Base-by-base conservation (phyloP, 2,329 filamentous ascomycete genomes). In the Penicillium corylophilum region DNA sequence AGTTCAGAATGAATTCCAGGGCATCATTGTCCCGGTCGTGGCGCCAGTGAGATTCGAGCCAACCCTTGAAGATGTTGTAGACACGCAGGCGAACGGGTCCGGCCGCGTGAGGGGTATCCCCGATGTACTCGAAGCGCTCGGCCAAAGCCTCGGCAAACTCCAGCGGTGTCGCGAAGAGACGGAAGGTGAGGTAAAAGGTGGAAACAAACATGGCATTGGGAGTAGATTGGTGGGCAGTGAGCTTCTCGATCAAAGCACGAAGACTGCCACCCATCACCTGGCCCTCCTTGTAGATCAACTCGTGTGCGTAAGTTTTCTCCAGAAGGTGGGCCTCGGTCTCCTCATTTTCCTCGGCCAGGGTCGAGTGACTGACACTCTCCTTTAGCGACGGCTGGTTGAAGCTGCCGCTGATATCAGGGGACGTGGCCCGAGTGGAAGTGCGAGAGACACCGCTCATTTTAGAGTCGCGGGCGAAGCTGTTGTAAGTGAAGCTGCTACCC, bases 11-110 rank as follows among this genome's bases (percentile, higher is more conserved):
- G 44, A 88, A 77, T 0, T 81, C 78, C 8, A 99, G 78, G 1
- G 92, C 90, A 12, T 84, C 81, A 47, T 83, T 82, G 68, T 99
- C 94, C 10, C 86, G 85, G 53, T 90, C 84, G 57, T 90, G 84
- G 43, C 88, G 85, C 93, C 94, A 99, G 72, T 99, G 91, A 6
- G 89, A 94, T 74, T 97, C 94, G 18, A 99, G 78, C 94, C 94
- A 99, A 38, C 89, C 89, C 73, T 99, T 99, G 79, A 99, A 90
- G 50, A 91, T 87, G 68, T 99, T 97, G 77, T 95, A 97, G 1
- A 97, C 90, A 46, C 94, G 85, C 43, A 99, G 77, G 45, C 92
- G 86, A 20, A 97, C 93, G 0, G 93, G 90, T 2, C 80, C 82
- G 20, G 91, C 86, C 56, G 92, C 82, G 52, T 85, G 82, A 20